A percentile compares a stretch with the other conserved stretches of the same genome.
These are phyloP conservation scores for Panus rudis DNA, from an alignment of 768 basidiomycete species.

Conservation along the genomic window DNA sequence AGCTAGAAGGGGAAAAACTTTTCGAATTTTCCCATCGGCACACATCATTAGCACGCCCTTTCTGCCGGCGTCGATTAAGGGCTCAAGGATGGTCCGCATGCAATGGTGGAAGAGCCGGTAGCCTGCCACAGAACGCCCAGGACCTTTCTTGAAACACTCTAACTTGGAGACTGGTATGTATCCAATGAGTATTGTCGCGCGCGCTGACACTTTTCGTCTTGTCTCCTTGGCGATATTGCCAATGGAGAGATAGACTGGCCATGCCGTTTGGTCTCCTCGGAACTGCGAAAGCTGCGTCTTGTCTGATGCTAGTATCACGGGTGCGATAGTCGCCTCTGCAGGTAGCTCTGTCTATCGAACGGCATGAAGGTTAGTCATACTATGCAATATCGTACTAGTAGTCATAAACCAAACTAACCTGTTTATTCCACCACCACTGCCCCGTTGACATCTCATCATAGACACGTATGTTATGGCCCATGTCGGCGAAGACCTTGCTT, in stretches of 20 bases:
- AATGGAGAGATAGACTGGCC: constrained; percentile 26
- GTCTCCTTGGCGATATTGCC: constrained; percentile 21
- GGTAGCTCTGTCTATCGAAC: constrained; percentile 15
- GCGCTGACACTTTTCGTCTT: constrained; percentile 11
- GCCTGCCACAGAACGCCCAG: constrained; percentile 2
- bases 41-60: constrained; percentile 17
- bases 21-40: constrained; percentile 13
- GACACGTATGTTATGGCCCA: not conserved
- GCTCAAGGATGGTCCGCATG: constrained; percentile 13
- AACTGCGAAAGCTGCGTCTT: constrained; percentile 20
- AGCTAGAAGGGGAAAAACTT: constrained; percentile 16
- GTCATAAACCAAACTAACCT: too few relatives aligned
- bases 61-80: constrained; percentile 11
- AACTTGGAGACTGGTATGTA: constrained; percentile 24
- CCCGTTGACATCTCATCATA: constrained; percentile 19
- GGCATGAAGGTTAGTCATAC: too few relatives aligned
- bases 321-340: constrained; percentile 19
- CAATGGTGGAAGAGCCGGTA: constrained; percentile 19
- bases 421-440: constrained; percentile 44
- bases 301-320: constrained; percentile 24
- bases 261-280: constrained; percentile 21
- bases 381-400: too few relatives aligned
- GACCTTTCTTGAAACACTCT: constrained; percentile 14
- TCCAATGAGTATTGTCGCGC: constrained; percentile 17
- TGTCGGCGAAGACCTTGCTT: constrained; percentile 1